Evolutionary conservation across 169 alveolate genomes (phyloP).

Genomic region (Plasmodium vinckei): DNA sequence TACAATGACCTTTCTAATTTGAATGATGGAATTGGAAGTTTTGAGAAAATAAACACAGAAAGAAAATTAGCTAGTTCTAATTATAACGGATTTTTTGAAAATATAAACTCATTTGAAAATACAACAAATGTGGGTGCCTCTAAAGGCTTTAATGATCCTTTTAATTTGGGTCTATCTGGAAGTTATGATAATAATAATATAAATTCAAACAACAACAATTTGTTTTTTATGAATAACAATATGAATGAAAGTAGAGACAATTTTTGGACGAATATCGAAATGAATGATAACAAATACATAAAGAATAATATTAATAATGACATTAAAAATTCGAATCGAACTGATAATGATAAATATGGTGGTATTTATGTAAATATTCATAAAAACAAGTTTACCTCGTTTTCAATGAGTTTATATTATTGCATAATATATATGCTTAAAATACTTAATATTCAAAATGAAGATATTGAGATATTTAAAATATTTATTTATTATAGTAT

Average conservation of each 20-base stretch:
- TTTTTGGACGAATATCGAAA: background rate
- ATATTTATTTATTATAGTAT: constrained; percentile 73
- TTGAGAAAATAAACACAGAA: background rate
- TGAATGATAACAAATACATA: background rate
- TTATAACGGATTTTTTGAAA: background rate
- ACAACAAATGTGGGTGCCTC: background rate
- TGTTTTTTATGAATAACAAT: background rate
- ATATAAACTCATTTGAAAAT: background rate
- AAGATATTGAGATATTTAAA: constrained; percentile 69
- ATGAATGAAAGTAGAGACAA: background rate
- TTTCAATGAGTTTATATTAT: constrained; percentile 72
- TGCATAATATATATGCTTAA: constrained; percentile 51
- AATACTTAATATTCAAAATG: constrained; percentile 54
- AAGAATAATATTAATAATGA: background rate
- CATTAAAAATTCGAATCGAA: background rate
- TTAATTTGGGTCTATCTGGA: too few relatives aligned
- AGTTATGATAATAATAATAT: background rate
- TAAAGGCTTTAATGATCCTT: background rate
- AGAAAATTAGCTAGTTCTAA: background rate
- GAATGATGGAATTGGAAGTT: constrained; percentile 23
- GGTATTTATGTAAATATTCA: constrained; percentile 72
- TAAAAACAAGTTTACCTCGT: constrained; percentile 67
- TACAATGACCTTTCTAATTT: constrained; percentile 63
- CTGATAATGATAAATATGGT: constrained; percentile 46
- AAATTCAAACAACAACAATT: background rate